Percentiles rank a stretch among this genome's conserved stretches.
Evolutionary conservation across 805 yeast species (phyloP).

Genomic region (Lipomyces mesembrius): DNA sequence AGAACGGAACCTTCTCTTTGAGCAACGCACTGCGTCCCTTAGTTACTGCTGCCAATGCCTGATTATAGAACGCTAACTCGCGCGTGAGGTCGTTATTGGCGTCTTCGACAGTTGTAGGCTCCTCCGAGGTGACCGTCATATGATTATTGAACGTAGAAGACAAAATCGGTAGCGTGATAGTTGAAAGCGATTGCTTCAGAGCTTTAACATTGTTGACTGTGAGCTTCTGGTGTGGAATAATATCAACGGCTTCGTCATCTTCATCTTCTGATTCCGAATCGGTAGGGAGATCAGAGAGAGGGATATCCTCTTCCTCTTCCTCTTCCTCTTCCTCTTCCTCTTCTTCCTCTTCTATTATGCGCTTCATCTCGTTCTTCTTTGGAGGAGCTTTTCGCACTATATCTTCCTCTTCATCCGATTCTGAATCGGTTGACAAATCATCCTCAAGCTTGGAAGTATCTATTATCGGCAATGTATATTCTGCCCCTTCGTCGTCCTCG

Average conservation of each 20-base stretch:
- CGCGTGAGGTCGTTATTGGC: conserved; percentile 95
- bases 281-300: conserved; percentile 29
- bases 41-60: conserved; percentile 82
- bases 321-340: conserved; percentile 58
- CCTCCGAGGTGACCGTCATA: conserved; percentile 68
- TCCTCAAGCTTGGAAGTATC: conserved; percentile 41
- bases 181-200: conserved; percentile 42
- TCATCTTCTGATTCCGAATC: conserved; percentile 85
- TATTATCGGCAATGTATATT: conserved; percentile 38
- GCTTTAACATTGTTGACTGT: conserved; percentile 91
- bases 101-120: conserved; percentile 59
- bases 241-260: conserved; percentile 94
- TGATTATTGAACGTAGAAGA: conserved; percentile 82
- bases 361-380: conserved; percentile 49
- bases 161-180: conserved; percentile 55
- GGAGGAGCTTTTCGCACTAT: conserved; percentile 43
- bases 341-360: conserved; percentile 51
- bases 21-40: conserved; percentile 69
- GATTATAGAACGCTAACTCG: conserved; percentile 93
- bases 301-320: conserved; percentile 55
- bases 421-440: conserved; percentile 41
- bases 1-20: conserved; percentile 73
- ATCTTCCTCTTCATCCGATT: conserved; percentile 47
- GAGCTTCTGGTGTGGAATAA: conserved; percentile 87
- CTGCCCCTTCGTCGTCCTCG: conserved; percentile 31